Percentiles rank a stretch among this genome's conserved stretches.
phyloP scores from a whole-genome alignment of 179 eudicot genomes.

The Spergularia azorica region DNA sequence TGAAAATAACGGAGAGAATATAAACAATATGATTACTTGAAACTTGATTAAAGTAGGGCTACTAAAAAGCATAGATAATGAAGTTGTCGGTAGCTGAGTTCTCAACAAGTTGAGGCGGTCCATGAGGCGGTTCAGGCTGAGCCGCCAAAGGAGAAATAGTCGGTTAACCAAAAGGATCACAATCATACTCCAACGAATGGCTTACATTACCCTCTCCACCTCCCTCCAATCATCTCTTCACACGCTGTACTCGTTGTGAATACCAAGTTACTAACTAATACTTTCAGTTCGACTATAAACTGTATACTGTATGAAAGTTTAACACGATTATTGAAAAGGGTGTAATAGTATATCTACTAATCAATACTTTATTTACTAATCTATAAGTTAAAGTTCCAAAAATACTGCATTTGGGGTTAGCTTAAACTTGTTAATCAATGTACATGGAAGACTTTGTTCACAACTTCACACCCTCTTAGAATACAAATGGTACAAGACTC shows the following conservation, averaged over 20 bases:
- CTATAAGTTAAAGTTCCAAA: no score
- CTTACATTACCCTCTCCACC: not conserved
- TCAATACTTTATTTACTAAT: no score
- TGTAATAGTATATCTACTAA: no score
- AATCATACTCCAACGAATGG: not conserved
- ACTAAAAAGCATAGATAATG: not conserved
- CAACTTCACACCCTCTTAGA: no score
- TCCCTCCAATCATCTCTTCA: not conserved
- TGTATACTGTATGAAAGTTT: not conserved
- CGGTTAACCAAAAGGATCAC: not conserved
- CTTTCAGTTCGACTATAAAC: not conserved
- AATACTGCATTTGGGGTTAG: no score
- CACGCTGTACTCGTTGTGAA: not conserved
- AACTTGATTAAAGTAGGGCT: no score
- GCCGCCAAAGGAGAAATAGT: slow-evolving; percentile 19
- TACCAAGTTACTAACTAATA: not conserved
- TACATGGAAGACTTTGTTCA: no score
- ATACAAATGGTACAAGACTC: no score
- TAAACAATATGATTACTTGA: no score
- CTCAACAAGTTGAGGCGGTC: not conserved
- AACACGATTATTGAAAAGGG: no score
- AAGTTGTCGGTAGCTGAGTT: not conserved
- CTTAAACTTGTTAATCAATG: no score
- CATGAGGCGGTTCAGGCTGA: not conserved
- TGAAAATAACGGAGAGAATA: no score